These are phyloP conservation scores for Drosera capensis DNA, from an alignment of 148 eudicot genomes.

Conservation along the genomic window DNA sequence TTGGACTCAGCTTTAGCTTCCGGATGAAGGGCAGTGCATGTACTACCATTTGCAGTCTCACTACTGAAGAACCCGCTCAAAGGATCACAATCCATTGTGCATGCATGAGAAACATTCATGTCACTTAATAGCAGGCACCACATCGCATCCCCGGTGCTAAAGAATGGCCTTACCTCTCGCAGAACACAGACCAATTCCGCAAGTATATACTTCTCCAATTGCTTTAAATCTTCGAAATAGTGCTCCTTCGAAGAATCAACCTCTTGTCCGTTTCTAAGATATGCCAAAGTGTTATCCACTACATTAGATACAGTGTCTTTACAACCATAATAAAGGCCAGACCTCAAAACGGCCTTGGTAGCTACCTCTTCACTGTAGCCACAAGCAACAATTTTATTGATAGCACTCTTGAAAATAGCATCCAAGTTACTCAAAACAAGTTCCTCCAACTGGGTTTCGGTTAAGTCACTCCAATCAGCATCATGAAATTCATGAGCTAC, in stretches of 20 bases:
- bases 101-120: constrained; percentile 88
- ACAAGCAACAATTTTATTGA: constrained; percentile 41
- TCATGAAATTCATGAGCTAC: constrained; percentile 29
- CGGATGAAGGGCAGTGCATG: constrained; percentile 22
- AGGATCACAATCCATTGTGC: constrained; percentile 60
- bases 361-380: constrained; percentile 74
- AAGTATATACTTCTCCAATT: constrained; percentile 59
- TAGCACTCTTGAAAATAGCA: constrained; percentile 56
- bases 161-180: constrained; percentile 64
- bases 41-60: constrained; percentile 18
- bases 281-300: constrained; percentile 58
- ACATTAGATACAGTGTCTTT: constrained; percentile 71
- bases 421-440: constrained; percentile 63
- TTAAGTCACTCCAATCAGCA: constrained; percentile 86
- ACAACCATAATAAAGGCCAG: constrained; percentile 70
- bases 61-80: constrained; percentile 22
- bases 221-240: constrained; percentile 59
- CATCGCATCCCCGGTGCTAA: constrained; percentile 90
- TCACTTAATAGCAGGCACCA: constrained; percentile 88
- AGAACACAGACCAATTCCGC: constrained; percentile 70
- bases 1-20: constrained; percentile 27
- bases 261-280: constrained; percentile 48
- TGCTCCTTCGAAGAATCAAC: constrained; percentile 33
- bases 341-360: constrained; percentile 53
- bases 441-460: constrained; percentile 76